Conservation (phyloP, 1,284 basidiomycete genomes). For the Fomitopsis schrenkii region DNA sequence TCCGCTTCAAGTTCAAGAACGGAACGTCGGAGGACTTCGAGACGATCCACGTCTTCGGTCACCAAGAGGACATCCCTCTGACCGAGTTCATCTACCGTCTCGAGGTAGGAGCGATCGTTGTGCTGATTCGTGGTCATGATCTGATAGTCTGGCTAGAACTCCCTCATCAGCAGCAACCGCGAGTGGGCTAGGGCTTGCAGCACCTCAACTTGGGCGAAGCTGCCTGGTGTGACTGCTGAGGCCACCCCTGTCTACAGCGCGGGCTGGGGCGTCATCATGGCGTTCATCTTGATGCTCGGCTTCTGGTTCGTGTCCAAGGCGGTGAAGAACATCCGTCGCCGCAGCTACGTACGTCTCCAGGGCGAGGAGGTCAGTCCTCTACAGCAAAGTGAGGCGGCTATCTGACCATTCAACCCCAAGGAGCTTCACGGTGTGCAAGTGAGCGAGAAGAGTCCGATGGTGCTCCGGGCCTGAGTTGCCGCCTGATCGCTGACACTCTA, state of each 20-base stretch:
- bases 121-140: background rate
- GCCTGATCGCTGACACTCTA: background rate
- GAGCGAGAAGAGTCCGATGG: background rate
- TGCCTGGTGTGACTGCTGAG: constrained; percentile 21
- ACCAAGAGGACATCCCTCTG: constrained; percentile 67
- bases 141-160: constrained; percentile 36
- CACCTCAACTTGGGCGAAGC: constrained; percentile 30
- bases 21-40: constrained; percentile 60
- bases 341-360: constrained; percentile 41
- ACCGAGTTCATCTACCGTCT: constrained; percentile 76
- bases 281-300: constrained; percentile 40
- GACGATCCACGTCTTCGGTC: constrained; percentile 64
- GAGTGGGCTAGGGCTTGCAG: constrained; percentile 64
- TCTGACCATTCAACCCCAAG: background rate
- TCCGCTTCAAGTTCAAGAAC: constrained; percentile 85
- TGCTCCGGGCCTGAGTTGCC: background rate
- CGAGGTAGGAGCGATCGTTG: constrained; percentile 40
- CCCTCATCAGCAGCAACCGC: constrained; percentile 63
- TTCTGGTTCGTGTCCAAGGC: constrained; percentile 33
- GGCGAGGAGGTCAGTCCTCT: constrained; percentile 48
- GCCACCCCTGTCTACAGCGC: constrained; percentile 39
- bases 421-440: background rate
- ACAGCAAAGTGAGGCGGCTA: background rate
- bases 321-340: constrained; percentile 38
- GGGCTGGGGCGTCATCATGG: constrained; percentile 38